These are phyloP conservation scores for Tetrapyrgos nigripes DNA, from an alignment of 1,284 basidiomycete genomes.

Conservation along the genomic window DNA sequence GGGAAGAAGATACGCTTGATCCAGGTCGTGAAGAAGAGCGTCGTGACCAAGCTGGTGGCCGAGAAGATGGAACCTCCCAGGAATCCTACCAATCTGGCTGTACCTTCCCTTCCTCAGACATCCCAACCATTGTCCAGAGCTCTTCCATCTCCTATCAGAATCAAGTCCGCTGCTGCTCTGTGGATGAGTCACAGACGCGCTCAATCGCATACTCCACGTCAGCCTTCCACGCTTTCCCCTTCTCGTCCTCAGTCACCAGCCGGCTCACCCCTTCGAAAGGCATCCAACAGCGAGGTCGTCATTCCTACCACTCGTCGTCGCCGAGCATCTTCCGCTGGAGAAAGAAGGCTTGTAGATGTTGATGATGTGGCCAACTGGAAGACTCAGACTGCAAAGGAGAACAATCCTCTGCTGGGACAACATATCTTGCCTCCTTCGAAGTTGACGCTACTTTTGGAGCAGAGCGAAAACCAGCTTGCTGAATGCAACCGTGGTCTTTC, in stretches of 20 bases:
- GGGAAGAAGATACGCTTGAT: slow-evolving; percentile 72
- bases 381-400: not conserved
- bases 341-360: slow-evolving; percentile 16
- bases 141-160: not conserved
- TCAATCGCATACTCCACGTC: slow-evolving; percentile 33
- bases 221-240: not conserved
- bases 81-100: not conserved
- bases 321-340: slow-evolving; percentile 46
- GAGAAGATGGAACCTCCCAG: slow-evolving; percentile 58
- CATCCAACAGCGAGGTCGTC: not conserved
- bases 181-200: slow-evolving; percentile 40
- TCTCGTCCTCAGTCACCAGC: slow-evolving; percentile 10
- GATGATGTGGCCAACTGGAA: not conserved
- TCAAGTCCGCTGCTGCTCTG: not conserved
- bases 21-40: slow-evolving; percentile 72
- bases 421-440: slow-evolving; percentile 20
- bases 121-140: not conserved
- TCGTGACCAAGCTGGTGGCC: slow-evolving; percentile 62
- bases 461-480: slow-evolving; percentile 5
- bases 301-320: slow-evolving; percentile 24
- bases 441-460: slow-evolving; percentile 15
- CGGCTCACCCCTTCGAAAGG: not conserved
- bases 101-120: not conserved
- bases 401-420: slow-evolving; percentile 1
- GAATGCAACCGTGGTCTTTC: slow-evolving; percentile 1